Conservation (phyloP, 257 asterid species). For the Fraxinus anomala region DNA sequence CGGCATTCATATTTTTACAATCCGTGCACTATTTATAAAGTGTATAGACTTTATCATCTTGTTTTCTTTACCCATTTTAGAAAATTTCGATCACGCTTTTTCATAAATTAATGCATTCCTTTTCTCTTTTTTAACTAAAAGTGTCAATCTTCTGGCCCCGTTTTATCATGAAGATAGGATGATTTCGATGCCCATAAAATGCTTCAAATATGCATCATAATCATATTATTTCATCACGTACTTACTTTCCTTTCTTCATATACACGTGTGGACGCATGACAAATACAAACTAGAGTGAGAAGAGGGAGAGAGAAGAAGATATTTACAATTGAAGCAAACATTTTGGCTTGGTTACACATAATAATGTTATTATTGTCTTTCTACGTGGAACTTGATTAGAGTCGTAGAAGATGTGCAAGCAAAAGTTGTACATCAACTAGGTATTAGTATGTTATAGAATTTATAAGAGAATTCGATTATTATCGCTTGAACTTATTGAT, state of each 20-base stretch:
- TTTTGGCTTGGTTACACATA: too few relatives aligned
- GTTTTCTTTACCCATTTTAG: conserved; percentile 20
- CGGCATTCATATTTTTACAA: background rate
- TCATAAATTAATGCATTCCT: conserved; percentile 10
- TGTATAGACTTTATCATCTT: conserved; percentile 4
- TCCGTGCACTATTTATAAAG: conserved; percentile 2
- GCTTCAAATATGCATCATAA: conserved; percentile 22
- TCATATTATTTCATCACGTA: conserved; percentile 18
- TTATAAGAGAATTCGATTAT: too few relatives aligned
- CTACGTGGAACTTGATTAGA: background rate
- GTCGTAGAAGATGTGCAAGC: background rate
- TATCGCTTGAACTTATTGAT: too few relatives aligned
- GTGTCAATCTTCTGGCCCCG: conserved; percentile 15
- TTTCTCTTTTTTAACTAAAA: conserved; percentile 11
- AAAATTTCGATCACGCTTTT: conserved; percentile 15
- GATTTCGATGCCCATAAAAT: background rate
- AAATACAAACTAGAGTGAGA: conserved; percentile 11
- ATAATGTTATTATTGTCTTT: too few relatives aligned
- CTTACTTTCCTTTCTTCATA: conserved; percentile 30
- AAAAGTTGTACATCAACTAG: too few relatives aligned
- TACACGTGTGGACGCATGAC: conserved; percentile 42
- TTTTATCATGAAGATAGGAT: conserved; percentile 10
- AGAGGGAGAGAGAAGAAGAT: too few relatives aligned
- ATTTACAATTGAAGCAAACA: too few relatives aligned
- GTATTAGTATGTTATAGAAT: too few relatives aligned